Percentiles rank a stretch among this genome's conserved stretches.
Conservation (phyloP, 1,139 yeast species). For the Entelexis paramagnoliae region DNA sequence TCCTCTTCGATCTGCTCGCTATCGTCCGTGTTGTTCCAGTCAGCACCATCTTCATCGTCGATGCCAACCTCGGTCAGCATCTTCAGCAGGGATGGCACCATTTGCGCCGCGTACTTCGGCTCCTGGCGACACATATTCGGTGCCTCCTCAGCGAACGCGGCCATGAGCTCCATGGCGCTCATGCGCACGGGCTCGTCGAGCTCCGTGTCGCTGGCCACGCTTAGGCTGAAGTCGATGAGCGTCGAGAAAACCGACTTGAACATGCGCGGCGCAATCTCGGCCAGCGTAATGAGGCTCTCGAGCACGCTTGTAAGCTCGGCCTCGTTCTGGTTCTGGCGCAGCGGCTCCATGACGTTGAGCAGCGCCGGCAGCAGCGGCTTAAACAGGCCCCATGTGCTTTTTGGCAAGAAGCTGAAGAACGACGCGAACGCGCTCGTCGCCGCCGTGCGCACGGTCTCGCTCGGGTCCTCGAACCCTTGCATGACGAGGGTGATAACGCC, state of each 20-base stretch:
- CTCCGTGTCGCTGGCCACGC: slow-evolving; percentile 70
- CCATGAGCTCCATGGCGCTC: slow-evolving; percentile 76
- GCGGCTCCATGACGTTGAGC: slow-evolving; percentile 76
- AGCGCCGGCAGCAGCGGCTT: slow-evolving; percentile 73
- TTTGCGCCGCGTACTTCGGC: slow-evolving; percentile 55
- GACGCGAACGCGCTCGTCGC: slow-evolving; percentile 90
- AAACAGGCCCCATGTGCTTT: slow-evolving; percentile 62
- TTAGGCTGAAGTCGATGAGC: slow-evolving; percentile 71
- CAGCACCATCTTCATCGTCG: slow-evolving; percentile 69
- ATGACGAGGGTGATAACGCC: slow-evolving; percentile 31
- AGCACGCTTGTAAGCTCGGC: slow-evolving; percentile 75
- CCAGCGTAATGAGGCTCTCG: slow-evolving; percentile 80
- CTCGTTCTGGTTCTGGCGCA: slow-evolving; percentile 69
- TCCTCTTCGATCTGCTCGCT: slow-evolving; percentile 72
- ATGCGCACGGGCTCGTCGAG: slow-evolving; percentile 70
- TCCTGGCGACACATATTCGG: slow-evolving; percentile 91
- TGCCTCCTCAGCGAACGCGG: slow-evolving; percentile 84
- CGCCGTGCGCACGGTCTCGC: slow-evolving; percentile 79
- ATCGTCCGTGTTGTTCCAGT: slow-evolving; percentile 79
- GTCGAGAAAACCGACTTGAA: slow-evolving; percentile 83
- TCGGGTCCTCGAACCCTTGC: slow-evolving; percentile 64
- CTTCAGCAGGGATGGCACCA: slow-evolving; percentile 64
- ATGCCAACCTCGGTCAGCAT: slow-evolving; percentile 90
- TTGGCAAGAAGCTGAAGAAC: slow-evolving; percentile 72
- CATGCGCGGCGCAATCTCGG: slow-evolving; percentile 88